Evolutionary conservation across 2,329 filamentous ascomycete species (phyloP).

Genomic region (Fusarium sp.): DNA sequence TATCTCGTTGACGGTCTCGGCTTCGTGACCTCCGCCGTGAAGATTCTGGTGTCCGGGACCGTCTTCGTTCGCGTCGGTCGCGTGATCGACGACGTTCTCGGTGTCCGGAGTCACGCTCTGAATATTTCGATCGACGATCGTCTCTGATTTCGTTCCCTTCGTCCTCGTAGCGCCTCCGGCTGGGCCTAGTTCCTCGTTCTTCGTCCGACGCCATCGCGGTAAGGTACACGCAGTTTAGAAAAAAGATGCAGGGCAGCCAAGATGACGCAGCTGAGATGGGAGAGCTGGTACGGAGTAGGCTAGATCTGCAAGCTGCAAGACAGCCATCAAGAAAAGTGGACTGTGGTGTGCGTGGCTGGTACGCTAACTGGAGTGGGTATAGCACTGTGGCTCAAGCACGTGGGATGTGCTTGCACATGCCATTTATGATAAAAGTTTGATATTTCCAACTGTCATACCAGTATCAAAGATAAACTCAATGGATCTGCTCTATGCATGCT

Average conservation of each 20-base stretch:
- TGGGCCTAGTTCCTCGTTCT: slow-evolving; percentile 29
- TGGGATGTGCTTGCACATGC: slow-evolving; percentile 21
- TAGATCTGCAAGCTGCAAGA: slow-evolving; percentile 21
- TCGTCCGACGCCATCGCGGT: slow-evolving; percentile 43
- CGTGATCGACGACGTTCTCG: slow-evolving; percentile 44
- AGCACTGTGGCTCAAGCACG: slow-evolving; percentile 10
- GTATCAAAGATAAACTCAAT: slow-evolving; percentile 26
- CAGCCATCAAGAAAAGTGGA: slow-evolving; percentile 12
- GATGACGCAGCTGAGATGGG: slow-evolving; percentile 20
- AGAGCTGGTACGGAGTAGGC: background rate
- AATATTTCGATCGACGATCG: slow-evolving; percentile 36
- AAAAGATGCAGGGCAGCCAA: background rate
- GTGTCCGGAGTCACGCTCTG: slow-evolving; percentile 37
- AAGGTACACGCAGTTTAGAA: background rate
- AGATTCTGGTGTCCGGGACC: slow-evolving; percentile 47
- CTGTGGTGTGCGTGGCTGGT: slow-evolving; percentile 8
- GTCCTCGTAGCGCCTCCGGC: slow-evolving; percentile 32
- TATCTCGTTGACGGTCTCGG: slow-evolving; percentile 40
- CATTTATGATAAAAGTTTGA: slow-evolving; percentile 22
- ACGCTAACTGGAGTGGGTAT: background rate
- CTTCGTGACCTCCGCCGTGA: slow-evolving; percentile 40
- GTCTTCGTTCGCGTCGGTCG: slow-evolving; percentile 44
- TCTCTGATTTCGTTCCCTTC: slow-evolving; percentile 28
- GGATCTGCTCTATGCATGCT: slow-evolving; percentile 23
- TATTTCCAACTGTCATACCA: slow-evolving; percentile 27